These are phyloP conservation scores for Teratosphaeria nubilosa DNA, from an alignment of 2,329 filamentous ascomycete species.

Conservation along the genomic window DNA sequence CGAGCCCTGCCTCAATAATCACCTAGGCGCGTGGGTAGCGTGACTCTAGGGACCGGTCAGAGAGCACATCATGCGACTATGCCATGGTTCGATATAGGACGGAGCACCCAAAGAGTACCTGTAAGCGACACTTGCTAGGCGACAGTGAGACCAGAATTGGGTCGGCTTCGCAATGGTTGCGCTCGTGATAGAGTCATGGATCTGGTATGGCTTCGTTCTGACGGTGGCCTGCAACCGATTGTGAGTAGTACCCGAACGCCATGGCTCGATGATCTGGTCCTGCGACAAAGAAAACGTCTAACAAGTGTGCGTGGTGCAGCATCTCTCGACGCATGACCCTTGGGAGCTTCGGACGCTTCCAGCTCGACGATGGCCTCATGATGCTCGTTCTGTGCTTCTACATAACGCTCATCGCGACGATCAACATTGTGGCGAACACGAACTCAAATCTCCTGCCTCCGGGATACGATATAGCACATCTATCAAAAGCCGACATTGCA, in stretches of 20 bases:
- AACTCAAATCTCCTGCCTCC: slow-evolving; percentile 36
- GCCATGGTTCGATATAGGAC: slow-evolving; percentile 1
- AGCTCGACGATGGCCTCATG: slow-evolving; percentile 51
- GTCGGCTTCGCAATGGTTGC: slow-evolving; percentile 18
- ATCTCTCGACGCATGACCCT: slow-evolving; percentile 37
- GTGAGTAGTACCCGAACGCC: slow-evolving; percentile 23
- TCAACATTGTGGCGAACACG: slow-evolving; percentile 33
- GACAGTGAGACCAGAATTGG: not conserved
- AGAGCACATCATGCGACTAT: not conserved
- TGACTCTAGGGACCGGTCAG: not conserved
- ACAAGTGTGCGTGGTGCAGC: slow-evolving; percentile 15
- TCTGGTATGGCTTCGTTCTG: slow-evolving; percentile 35
- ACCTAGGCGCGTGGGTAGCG: not conserved
- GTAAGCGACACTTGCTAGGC: not conserved
- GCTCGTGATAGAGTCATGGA: slow-evolving; percentile 37
- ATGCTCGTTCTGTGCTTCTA: slow-evolving; percentile 40
- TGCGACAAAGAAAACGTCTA: slow-evolving; percentile 1
- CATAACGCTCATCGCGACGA: slow-evolving; percentile 40
- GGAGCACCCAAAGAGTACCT: slow-evolving; percentile 10
- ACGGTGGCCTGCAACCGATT: slow-evolving; percentile 32
- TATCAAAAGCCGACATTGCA: slow-evolving; percentile 20
- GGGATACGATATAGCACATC: slow-evolving; percentile 34
- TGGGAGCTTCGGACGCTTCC: slow-evolving; percentile 38
- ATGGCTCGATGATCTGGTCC: slow-evolving; percentile 1
- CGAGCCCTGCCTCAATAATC: not conserved